A percentile compares a stretch with the other conserved stretches of the same genome.
phyloP scores from a whole-genome alignment of 345 rosid genomes.

The Isatis tinctoria region DNA sequence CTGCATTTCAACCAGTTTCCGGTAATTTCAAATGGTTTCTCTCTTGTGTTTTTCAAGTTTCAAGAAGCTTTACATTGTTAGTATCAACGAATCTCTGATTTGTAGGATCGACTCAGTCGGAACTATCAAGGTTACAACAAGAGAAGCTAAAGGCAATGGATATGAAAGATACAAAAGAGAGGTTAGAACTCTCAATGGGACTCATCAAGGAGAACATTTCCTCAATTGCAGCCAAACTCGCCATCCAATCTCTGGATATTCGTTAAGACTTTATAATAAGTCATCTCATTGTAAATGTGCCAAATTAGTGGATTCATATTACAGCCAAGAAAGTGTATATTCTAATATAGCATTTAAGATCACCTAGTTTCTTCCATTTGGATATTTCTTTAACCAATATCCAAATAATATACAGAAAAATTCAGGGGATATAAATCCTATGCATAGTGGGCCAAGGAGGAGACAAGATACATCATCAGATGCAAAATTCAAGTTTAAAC shows the following conservation, averaged over 20 bases:
- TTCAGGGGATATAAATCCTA: too few species aligned
- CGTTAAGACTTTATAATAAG: background rate
- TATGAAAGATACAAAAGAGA: conserved; percentile 47
- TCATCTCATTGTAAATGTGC: background rate
- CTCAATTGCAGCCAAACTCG: conserved; percentile 73
- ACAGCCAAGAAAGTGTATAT: background rate
- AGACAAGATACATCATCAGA: too few species aligned
- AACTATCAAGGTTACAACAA: conserved; percentile 53
- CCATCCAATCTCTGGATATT: conserved; percentile 63
- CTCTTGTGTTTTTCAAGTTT: background rate
- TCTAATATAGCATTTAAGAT: too few species aligned
- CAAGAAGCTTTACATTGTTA: background rate
- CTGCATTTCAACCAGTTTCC: conserved; percentile 62
- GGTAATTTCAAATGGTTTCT: conserved; percentile 31
- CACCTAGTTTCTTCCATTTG: background rate
- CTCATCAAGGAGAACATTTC: conserved; percentile 54
- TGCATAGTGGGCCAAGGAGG: too few species aligned
- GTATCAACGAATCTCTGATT: too few species aligned
- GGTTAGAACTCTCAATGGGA: conserved; percentile 53
- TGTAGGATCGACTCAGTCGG: conserved; percentile 59
- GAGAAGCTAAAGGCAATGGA: conserved; percentile 67
- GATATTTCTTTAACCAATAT: background rate
- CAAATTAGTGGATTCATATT: background rate
- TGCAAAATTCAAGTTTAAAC: too few species aligned
- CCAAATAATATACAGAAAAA: too few species aligned